These are phyloP conservation scores for Fusarium sambucinum DNA, from an alignment of 2,329 filamentous ascomycete species.

Conservation along the genomic window DNA sequence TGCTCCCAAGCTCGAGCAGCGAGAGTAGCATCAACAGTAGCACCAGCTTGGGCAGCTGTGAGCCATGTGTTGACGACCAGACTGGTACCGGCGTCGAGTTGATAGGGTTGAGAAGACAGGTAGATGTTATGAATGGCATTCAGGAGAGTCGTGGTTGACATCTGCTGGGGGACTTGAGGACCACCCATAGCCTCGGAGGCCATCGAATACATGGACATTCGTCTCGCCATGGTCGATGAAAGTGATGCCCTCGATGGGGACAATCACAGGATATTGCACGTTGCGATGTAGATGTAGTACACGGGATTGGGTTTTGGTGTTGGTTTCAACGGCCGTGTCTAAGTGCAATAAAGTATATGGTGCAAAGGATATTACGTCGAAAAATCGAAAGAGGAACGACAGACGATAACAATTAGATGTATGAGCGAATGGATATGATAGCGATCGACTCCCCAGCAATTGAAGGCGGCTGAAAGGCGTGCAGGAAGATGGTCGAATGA, in stretches of 20 bases:
- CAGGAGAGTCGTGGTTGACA: constrained; percentile 92
- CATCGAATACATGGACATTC: constrained; percentile 77
- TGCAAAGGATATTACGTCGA: constrained; percentile 11
- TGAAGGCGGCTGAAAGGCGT: constrained; percentile 31
- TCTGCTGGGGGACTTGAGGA: constrained; percentile 81
- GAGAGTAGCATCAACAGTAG: constrained; percentile 82
- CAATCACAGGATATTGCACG: constrained; percentile 51
- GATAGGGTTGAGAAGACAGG: constrained; percentile 82
- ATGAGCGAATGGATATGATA: constrained; percentile 35
- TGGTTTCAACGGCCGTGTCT: constrained; percentile 29
- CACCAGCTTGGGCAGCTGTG: constrained; percentile 77
- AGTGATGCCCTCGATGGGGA: constrained; percentile 55
- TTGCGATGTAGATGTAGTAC: constrained; percentile 35
- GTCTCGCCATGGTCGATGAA: constrained; percentile 66
- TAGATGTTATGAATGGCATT: constrained; percentile 94
- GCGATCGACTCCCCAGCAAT: constrained; percentile 17
- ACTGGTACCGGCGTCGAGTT: constrained; percentile 89
- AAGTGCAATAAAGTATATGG: constrained; percentile 17
- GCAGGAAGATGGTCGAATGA: constrained; percentile 31
- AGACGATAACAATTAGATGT: constrained; percentile 27
- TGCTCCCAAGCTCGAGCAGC: constrained; percentile 94
- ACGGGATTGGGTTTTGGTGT: constrained; percentile 11
- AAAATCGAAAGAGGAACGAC: constrained; percentile 23
- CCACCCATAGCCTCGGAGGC: constrained; percentile 72
- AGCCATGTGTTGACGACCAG: constrained; percentile 96